Evolutionary conservation across 2,329 filamentous ascomycete genomes (phyloP).

Genomic region (Aspergillus sp.): DNA sequence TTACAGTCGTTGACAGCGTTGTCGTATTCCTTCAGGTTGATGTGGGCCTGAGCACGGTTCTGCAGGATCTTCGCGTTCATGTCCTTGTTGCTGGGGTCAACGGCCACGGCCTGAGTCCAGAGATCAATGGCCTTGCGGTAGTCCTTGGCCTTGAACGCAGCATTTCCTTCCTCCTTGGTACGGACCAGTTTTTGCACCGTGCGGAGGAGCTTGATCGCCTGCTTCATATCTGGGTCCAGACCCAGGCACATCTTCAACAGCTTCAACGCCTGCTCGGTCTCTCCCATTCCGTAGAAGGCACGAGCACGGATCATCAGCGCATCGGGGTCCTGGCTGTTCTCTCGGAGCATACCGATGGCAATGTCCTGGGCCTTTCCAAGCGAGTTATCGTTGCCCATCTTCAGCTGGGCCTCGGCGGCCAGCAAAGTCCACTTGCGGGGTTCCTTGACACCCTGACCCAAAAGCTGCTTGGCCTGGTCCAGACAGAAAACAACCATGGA

Average conservation of each 20-base stretch:
- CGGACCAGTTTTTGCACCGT: constrained; percentile 89
- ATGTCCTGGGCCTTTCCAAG: constrained; percentile 90
- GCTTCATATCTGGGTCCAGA: constrained; percentile 88
- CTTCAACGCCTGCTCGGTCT: constrained; percentile 91
- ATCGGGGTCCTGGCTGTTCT: constrained; percentile 90
- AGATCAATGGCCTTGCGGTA: constrained; percentile 80
- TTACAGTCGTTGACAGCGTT: constrained; percentile 84
- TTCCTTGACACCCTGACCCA: constrained; percentile 72
- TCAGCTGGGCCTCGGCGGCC: constrained; percentile 86
- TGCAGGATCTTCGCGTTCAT: constrained; percentile 94
- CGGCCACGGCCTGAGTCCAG: constrained; percentile 77
- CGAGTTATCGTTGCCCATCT: constrained; percentile 87
- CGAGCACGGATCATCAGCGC: constrained; percentile 86
- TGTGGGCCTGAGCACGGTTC: constrained; percentile 84
- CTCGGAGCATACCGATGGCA: constrained; percentile 79
- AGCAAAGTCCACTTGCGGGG: constrained; percentile 93
- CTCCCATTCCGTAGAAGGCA: constrained; percentile 84
- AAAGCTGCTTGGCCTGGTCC: constrained; percentile 80
- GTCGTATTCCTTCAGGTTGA: constrained; percentile 76
- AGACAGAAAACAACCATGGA: constrained; percentile 92
- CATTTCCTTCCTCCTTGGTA: constrained; percentile 92
- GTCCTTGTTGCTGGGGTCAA: constrained; percentile 85
- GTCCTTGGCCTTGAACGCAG: constrained; percentile 79
- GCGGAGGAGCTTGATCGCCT: constrained; percentile 83
- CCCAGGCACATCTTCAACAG: constrained; percentile 86